phyloP scores from a whole-genome alignment of 2,329 filamentous ascomycete species.

The Fusarium continuum region DNA sequence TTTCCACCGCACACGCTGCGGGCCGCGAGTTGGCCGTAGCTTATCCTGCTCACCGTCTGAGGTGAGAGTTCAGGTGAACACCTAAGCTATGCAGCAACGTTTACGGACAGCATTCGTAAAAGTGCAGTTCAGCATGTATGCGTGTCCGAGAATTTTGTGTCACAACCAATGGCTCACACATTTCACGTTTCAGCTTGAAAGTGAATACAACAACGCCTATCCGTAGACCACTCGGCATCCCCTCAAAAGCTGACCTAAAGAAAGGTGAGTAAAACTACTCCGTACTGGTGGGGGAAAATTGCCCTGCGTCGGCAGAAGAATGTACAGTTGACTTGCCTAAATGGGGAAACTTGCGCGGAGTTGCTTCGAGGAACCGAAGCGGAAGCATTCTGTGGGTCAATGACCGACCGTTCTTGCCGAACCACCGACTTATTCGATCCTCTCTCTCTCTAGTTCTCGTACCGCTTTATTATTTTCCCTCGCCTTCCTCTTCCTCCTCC shows the following conservation, averaged over 20 bases:
- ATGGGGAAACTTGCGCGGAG: conserved; percentile 28
- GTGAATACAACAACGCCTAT: neutral
- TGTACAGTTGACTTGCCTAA: conserved; percentile 25
- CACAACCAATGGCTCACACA: conserved; percentile 1
- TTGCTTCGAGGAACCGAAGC: conserved; percentile 31
- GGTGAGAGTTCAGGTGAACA: neutral
- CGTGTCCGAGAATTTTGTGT: neutral
- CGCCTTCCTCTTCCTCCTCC: neutral
- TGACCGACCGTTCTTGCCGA: conserved; percentile 38
- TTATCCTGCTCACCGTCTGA: neutral
- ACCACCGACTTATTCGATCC: conserved; percentile 30
- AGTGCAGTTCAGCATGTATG: neutral
- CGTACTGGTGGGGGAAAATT: neutral
- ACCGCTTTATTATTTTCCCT: conserved; percentile 28
- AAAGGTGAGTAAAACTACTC: neutral
- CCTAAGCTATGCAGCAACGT: neutral
- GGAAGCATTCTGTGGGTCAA: conserved; percentile 39
- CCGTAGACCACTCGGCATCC: conserved; percentile 4
- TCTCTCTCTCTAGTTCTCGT: conserved; percentile 12
- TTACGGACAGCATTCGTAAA: too few species aligned
- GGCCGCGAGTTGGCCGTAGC: conserved; percentile 18
- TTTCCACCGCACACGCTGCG: conserved; percentile 11
- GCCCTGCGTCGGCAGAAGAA: conserved; percentile 14
- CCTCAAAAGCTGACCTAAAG: neutral
- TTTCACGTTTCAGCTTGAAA: conserved; percentile 16